Percentiles rank a stretch among this genome's conserved stretches.
phyloP scores from a whole-genome alignment of 179 eudicot species.

The Spergularia azorica region DNA sequence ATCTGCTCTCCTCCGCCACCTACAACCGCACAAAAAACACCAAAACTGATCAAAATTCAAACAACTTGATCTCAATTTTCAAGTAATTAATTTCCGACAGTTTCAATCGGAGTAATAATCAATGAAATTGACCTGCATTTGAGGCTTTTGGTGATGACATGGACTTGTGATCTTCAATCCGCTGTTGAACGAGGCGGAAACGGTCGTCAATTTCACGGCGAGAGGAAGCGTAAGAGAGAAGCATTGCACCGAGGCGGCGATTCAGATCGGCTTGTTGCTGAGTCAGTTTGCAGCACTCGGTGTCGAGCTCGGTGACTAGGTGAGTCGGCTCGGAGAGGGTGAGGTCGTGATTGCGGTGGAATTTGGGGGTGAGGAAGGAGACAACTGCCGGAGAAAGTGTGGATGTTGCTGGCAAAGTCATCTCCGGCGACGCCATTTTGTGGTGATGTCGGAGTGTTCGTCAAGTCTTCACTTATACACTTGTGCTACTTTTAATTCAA shows the following conservation, averaged over 20 bases:
- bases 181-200: slow-evolving; percentile 23
- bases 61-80: not conserved
- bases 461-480: too few relatives aligned
- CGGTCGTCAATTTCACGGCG: slow-evolving; percentile 44
- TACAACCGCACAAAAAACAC: slow-evolving; percentile 13
- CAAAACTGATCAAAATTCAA: not conserved
- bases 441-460: too few relatives aligned
- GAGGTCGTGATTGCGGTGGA: slow-evolving; percentile 46
- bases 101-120: not conserved
- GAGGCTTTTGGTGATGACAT: slow-evolving; percentile 38
- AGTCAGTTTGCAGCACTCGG: slow-evolving; percentile 51
- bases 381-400: slow-evolving; percentile 55
- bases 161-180: slow-evolving; percentile 40
- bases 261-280: slow-evolving; percentile 55
- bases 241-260: slow-evolving; percentile 38
- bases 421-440: not conserved
- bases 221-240: slow-evolving; percentile 52
- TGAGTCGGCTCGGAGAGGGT: slow-evolving; percentile 43
- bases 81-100: not conserved
- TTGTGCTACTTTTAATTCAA: too few relatives aligned
- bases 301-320: slow-evolving; percentile 54
- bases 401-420: slow-evolving; percentile 41
- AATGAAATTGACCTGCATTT: slow-evolving; percentile 31
- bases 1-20: slow-evolving; percentile 51
- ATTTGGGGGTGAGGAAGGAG: slow-evolving; percentile 54